Evolutionary conservation across 306 rosid species (phyloP).

Genomic region (Cucurbita maxima): DNA sequence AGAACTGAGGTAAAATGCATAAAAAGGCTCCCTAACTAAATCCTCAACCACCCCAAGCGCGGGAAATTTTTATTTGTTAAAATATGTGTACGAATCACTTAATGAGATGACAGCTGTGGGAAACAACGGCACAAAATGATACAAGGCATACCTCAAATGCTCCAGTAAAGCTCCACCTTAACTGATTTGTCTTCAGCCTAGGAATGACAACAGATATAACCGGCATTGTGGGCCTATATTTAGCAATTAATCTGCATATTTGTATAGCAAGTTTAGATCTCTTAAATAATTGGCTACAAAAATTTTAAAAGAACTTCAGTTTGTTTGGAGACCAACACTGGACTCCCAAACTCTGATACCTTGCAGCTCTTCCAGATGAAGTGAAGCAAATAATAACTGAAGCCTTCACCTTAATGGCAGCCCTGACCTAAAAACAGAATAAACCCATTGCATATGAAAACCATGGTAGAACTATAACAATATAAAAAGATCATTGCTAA

Average conservation of each 20-base stretch:
- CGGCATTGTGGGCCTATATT: conserved; percentile 48
- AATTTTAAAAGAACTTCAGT: neutral
- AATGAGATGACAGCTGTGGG: neutral
- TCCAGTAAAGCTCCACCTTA: conserved; percentile 73
- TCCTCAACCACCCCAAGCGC: neutral
- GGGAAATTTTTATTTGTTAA: neutral
- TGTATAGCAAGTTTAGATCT: neutral
- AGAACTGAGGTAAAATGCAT: neutral
- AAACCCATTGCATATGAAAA: neutral
- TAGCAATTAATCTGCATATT: conserved; percentile 31
- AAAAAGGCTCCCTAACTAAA: neutral
- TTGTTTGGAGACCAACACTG: neutral
- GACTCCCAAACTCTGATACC: conserved; percentile 21
- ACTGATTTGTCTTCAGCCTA: conserved; percentile 22
- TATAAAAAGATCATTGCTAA: neutral
- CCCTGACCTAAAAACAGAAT: conserved; percentile 50
- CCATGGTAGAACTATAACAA: neutral
- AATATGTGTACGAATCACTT: neutral
- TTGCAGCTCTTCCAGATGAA: conserved; percentile 97
- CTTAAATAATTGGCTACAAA: neutral
- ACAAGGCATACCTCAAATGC: conserved; percentile 62
- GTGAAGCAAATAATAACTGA: conserved; percentile 89
- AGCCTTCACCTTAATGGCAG: conserved; percentile 98
- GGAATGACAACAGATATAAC: conserved; percentile 38
- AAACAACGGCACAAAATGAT: neutral